These are phyloP conservation scores for Aureobasidium sp. DNA, from an alignment of 2,329 filamentous ascomycete genomes.

Conservation along the genomic window DNA sequence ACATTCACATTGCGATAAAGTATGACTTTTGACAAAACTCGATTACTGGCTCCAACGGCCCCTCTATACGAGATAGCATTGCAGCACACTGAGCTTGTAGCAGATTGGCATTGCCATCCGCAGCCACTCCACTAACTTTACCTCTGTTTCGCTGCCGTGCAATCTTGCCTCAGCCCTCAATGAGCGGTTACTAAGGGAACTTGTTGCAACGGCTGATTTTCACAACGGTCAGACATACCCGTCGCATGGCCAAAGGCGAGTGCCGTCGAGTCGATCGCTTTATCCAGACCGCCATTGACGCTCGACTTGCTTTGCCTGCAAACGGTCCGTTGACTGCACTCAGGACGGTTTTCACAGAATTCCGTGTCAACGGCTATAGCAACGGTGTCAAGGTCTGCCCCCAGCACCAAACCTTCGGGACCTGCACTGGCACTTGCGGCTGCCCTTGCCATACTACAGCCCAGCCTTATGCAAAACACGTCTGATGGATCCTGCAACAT, in stretches of 20 bases:
- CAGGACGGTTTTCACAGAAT: neutral
- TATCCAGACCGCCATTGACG: neutral
- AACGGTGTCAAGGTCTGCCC: neutral
- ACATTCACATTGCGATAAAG: neutral
- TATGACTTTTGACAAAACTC: neutral
- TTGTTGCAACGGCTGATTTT: constrained; percentile 9
- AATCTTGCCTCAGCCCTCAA: neutral
- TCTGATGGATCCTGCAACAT: neutral
- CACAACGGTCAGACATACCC: neutral
- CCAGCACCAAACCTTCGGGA: neutral
- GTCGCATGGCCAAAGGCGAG: neutral
- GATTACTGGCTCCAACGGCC: neutral
- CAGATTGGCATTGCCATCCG: constrained; percentile 1
- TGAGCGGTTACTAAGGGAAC: neutral
- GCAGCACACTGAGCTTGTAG: neutral
- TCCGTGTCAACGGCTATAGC: constrained; percentile 9
- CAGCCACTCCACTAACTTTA: neutral
- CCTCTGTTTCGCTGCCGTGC: neutral
- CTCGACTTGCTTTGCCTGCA: neutral
- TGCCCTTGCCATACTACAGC: neutral
- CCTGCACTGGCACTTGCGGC: neutral
- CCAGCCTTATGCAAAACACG: neutral
- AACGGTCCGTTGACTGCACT: constrained; percentile 2
- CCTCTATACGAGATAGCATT: constrained; percentile 4
- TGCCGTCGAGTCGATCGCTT: neutral